phyloP scores from a whole-genome alignment of 495 filamentous ascomycete genomes.

The Beverwykella pulmonaria region DNA sequence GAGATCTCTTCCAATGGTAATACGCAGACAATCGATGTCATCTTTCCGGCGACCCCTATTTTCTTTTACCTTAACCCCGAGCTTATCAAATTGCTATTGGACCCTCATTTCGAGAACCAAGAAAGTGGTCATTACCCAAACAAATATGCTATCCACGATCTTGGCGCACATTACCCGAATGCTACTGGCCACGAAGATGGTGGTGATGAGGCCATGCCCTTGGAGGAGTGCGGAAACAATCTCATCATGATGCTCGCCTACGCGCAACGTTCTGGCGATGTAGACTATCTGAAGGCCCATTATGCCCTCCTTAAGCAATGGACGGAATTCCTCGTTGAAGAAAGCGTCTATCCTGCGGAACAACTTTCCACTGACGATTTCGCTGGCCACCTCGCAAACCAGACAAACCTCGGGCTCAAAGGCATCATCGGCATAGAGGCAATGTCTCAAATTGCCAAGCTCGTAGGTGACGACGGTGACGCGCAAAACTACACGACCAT shows the following conservation, averaged over 20 bases:
- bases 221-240: constrained; percentile 48
- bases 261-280: constrained; percentile 51
- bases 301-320: constrained; percentile 45
- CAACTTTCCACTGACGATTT: constrained; percentile 48
- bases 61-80: constrained; percentile 43
- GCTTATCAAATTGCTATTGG: constrained; percentile 36
- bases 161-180: constrained; percentile 44
- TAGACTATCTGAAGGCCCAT: constrained; percentile 48
- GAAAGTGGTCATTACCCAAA: constrained; percentile 42
- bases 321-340: constrained; percentile 42
- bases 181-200: constrained; percentile 43
- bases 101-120: constrained; percentile 44
- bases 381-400: constrained; percentile 42
- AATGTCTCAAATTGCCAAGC: constrained; percentile 43
- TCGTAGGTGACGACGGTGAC: constrained; percentile 38
- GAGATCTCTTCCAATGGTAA: constrained; percentile 47
- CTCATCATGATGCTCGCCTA: constrained; percentile 53
- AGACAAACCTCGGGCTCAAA: constrained; percentile 48
- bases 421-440: constrained; percentile 48
- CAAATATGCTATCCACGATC: constrained; percentile 43
- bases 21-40: constrained; percentile 47
- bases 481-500: constrained; percentile 40
- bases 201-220: constrained; percentile 41
- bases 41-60: constrained; percentile 44
- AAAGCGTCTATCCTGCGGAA: constrained; percentile 42